Conservation (phyloP, 2,329 filamentous ascomycete genomes). For the Xylariaceae sp. region DNA sequence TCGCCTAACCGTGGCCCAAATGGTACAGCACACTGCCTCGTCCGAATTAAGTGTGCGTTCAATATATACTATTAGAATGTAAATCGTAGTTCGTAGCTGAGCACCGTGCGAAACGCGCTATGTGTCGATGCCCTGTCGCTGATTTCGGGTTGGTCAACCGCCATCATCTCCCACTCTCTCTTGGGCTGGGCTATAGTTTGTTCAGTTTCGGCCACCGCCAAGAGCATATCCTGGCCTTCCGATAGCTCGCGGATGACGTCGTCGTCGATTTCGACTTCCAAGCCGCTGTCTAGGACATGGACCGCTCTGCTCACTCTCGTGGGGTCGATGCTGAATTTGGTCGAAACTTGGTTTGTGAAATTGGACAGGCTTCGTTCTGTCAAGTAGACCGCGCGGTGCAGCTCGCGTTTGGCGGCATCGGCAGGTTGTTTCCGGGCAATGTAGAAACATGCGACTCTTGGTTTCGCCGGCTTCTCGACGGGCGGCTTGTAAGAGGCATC, state of each 20-base stretch:
- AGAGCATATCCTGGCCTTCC: constrained; percentile 89
- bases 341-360: constrained; percentile 68
- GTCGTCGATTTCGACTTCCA: constrained; percentile 86
- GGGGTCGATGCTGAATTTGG: constrained; percentile 79
- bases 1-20: constrained; percentile 17
- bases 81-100: constrained; percentile 45
- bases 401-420: constrained; percentile 53
- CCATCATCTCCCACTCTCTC: constrained; percentile 64
- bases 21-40: constrained; percentile 2
- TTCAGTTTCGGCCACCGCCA: constrained; percentile 58
- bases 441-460: constrained; percentile 81
- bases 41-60: constrained; percentile 1
- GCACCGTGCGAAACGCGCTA: constrained; percentile 30
- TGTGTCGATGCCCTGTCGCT: constrained; percentile 34
- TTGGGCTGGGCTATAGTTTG: constrained; percentile 41
- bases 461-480: constrained; percentile 65
- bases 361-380: constrained; percentile 72
- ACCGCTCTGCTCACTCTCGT: constrained; percentile 68
- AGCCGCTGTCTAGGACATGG: constrained; percentile 68
- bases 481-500: constrained; percentile 82
- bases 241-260: constrained; percentile 79
- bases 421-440: constrained; percentile 57
- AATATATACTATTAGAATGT: constrained; percentile 38
- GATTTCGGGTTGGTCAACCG: constrained; percentile 45
- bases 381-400: constrained; percentile 84